Conservation (phyloP, 495 filamentous ascomycete species). For the Xylaria grammica region DNA sequence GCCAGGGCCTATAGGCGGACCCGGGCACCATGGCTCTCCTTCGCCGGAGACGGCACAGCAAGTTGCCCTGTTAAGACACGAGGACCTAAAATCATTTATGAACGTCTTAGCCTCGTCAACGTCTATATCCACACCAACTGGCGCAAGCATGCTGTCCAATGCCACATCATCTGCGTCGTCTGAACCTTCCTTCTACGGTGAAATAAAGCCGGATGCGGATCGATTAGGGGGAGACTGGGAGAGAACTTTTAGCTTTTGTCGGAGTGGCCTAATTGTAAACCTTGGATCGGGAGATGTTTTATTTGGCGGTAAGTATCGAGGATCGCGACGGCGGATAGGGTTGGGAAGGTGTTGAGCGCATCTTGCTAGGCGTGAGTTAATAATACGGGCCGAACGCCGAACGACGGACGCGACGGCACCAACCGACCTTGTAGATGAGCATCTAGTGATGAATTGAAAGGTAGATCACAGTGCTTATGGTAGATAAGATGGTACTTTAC, state of each 20-base stretch:
- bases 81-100: constrained; percentile 5
- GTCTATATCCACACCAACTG: not conserved
- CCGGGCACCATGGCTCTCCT: not conserved
- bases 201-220: constrained; percentile 13
- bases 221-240: constrained; percentile 3
- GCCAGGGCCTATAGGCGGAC: not conserved
- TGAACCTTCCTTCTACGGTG: not conserved
- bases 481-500: not conserved
- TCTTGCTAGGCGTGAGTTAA: not conserved
- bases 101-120: not conserved
- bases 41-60: constrained; percentile 1
- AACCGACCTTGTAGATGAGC: not conserved
- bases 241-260: constrained; percentile 1
- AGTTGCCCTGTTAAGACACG: not conserved
- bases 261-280: constrained; percentile 1
- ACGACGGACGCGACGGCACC: not conserved
- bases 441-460: not conserved
- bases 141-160: constrained; percentile 4
- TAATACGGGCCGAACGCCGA: not conserved
- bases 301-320: constrained; percentile 12
- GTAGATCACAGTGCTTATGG: not conserved
- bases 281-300: constrained; percentile 5
- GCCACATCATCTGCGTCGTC: not conserved
- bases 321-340: constrained; percentile 10
- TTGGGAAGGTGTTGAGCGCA: constrained; percentile 4